A percentile compares a stretch with the other conserved stretches of the same genome.
These are phyloP conservation scores for Scutellaria baicalensis DNA, from an alignment of 257 asterid species.

Conservation along the genomic window DNA sequence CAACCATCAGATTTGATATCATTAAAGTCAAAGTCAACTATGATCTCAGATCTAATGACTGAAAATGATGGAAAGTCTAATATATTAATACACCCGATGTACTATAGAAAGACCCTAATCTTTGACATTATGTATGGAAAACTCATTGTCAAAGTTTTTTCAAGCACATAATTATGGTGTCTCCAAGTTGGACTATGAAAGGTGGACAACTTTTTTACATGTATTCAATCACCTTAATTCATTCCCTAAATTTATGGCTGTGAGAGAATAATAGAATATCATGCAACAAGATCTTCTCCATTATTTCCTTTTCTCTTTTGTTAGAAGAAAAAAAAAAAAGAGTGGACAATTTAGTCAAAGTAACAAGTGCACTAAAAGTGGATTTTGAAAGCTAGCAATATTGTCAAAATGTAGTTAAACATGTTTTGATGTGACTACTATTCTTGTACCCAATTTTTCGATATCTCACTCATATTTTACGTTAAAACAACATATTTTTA, in stretches of 20 bases:
- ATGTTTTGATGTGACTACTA: neutral
- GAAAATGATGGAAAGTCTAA: too few species aligned
- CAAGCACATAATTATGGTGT: conserved; percentile 33
- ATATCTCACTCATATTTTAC: too few species aligned
- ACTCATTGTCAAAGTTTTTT: neutral
- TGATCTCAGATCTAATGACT: too few species aligned
- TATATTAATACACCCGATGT: too few species aligned
- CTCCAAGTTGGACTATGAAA: conserved; percentile 21
- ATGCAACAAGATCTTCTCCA: conserved; percentile 14
- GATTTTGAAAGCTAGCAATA: neutral
- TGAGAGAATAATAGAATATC: conserved; percentile 16
- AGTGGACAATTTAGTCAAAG: conserved; percentile 14
- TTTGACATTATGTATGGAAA: neutral
- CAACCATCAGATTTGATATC: too few species aligned
- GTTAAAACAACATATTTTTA: too few species aligned
- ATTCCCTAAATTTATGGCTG: conserved; percentile 29
- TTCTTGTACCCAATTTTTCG: too few species aligned
- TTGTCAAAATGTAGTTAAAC: neutral
- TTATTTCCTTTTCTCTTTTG: conserved; percentile 9
- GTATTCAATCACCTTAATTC: conserved; percentile 15
- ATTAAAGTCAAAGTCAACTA: too few species aligned
- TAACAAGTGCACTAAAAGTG: conserved; percentile 12
- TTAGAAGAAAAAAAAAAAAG: neutral
- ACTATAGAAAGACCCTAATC: too few species aligned
- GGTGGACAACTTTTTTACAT: conserved; percentile 13